Conservation (phyloP, 2,329 filamentous ascomycete species). For the Aspergillus sp. region DNA sequence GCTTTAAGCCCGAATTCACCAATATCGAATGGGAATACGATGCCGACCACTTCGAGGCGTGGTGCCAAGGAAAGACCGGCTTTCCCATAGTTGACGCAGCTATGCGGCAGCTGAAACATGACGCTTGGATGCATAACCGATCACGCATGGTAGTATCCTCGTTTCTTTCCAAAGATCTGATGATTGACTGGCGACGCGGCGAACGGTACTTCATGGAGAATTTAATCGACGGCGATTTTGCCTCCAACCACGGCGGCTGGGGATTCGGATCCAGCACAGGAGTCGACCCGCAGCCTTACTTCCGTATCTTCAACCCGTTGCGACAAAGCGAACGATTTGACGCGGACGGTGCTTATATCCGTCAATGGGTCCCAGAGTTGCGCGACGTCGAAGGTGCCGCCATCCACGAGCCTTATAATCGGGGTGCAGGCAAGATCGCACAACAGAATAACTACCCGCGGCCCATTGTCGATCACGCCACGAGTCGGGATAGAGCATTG, state of each 20-base stretch:
- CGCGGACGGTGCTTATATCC: constrained; percentile 72
- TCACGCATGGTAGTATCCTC: constrained; percentile 81
- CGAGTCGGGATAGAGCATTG: constrained; percentile 65
- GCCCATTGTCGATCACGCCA: constrained; percentile 73
- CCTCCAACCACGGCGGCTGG: constrained; percentile 73
- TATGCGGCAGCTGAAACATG: constrained; percentile 71
- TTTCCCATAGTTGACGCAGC: constrained; percentile 83
- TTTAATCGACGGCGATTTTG: constrained; percentile 76
- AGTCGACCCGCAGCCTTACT: constrained; percentile 86
- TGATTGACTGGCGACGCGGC: constrained; percentile 80
- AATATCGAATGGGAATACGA: constrained; percentile 82
- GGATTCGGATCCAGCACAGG: constrained; percentile 67
- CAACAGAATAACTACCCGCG: constrained; percentile 70
- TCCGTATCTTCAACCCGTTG: constrained; percentile 84
- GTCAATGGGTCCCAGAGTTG: constrained; percentile 79
- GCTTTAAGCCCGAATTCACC: constrained; percentile 80
- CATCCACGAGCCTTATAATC: constrained; percentile 77
- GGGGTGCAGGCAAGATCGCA: constrained; percentile 59
- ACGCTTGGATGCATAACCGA: constrained; percentile 81
- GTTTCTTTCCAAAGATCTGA: constrained; percentile 75
- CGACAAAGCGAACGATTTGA: constrained; percentile 88
- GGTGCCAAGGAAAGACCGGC: constrained; percentile 73
- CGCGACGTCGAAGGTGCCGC: constrained; percentile 62
- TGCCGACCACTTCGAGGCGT: constrained; percentile 65
- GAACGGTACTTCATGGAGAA: constrained; percentile 82